phyloP scores from a whole-genome alignment of 2,329 filamentous ascomycete genomes.

The Raffaelea ambrosiae region DNA sequence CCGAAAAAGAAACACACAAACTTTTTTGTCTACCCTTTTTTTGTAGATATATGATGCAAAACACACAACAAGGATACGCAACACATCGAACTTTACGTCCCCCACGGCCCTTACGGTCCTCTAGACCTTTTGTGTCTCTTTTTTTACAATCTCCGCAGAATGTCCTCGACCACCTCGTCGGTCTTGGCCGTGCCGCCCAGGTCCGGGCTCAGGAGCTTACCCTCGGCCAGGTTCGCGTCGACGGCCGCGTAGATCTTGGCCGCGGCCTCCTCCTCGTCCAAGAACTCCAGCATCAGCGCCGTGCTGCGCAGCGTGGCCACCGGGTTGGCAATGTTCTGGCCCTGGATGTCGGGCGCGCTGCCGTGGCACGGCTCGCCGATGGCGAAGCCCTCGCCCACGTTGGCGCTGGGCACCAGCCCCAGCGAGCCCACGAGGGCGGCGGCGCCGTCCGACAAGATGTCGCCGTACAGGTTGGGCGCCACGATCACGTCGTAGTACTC shows the following conservation, averaged over 20 bases:
- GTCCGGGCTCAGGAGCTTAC: slow-evolving; percentile 75
- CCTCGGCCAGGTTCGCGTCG: slow-evolving; percentile 81
- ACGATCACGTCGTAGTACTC: slow-evolving; percentile 96
- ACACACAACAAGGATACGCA: no score
- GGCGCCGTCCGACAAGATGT: slow-evolving; percentile 91
- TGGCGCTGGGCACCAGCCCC: slow-evolving; percentile 87
- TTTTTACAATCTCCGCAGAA: slow-evolving; percentile 67
- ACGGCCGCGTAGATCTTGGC: slow-evolving; percentile 87
- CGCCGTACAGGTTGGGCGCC: slow-evolving; percentile 93
- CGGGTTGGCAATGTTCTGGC: slow-evolving; percentile 86
- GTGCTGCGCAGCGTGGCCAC: slow-evolving; percentile 89
- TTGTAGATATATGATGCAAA: no score
- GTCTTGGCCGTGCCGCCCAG: slow-evolving; percentile 82
- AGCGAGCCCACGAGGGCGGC: slow-evolving; percentile 88
- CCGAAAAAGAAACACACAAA: no score
- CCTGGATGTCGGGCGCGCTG: slow-evolving; percentile 90
- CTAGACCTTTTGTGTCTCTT: no score
- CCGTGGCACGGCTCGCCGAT: slow-evolving; percentile 98
- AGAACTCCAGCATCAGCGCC: slow-evolving; percentile 92
- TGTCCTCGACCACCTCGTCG: slow-evolving; percentile 77
- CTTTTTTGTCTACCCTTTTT: no score
- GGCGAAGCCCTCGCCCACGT: slow-evolving; percentile 88
- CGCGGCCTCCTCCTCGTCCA: slow-evolving; percentile 78
- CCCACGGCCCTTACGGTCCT: no score
- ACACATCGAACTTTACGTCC: no score